Percentiles rank a stretch among this genome's conserved stretches.
phyloP scores from a whole-genome alignment of 2,329 filamentous ascomycete species.

The Scedosporium boydii region DNA sequence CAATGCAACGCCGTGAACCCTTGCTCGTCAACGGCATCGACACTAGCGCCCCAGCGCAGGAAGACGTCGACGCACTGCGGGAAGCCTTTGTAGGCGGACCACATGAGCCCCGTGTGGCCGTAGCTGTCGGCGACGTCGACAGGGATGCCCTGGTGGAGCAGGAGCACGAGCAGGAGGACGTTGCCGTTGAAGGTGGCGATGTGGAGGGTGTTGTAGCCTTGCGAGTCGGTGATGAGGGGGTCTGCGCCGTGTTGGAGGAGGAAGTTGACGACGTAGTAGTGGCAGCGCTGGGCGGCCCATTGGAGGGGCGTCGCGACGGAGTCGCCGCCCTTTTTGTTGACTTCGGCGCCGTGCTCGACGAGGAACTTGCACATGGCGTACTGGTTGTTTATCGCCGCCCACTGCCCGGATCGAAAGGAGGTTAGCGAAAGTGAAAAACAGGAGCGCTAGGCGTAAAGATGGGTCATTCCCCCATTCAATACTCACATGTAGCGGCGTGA shows the following conservation, averaged over 20 bases:
- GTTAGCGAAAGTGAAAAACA: not conserved
- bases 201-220: slow-evolving; percentile 97
- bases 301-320: slow-evolving; percentile 88
- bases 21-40: slow-evolving; percentile 81
- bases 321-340: slow-evolving; percentile 93
- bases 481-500: slow-evolving; percentile 87
- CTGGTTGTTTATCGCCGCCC: slow-evolving; percentile 98
- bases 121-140: slow-evolving; percentile 85
- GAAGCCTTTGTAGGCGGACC: slow-evolving; percentile 96
- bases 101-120: slow-evolving; percentile 94
- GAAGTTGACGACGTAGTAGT: slow-evolving; percentile 93
- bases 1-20: slow-evolving; percentile 94
- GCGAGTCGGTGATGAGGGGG: slow-evolving; percentile 81
- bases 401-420: slow-evolving; percentile 42
- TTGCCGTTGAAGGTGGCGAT: slow-evolving; percentile 97
- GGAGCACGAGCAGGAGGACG: slow-evolving; percentile 75
- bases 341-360: slow-evolving; percentile 72
- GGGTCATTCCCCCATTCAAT: not conserved
- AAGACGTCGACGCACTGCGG: slow-evolving; percentile 87
- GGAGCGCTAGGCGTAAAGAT: not conserved
- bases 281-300: slow-evolving; percentile 93
- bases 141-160: slow-evolving; percentile 90
- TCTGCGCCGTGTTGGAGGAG: slow-evolving; percentile 87
- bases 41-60: slow-evolving; percentile 88
- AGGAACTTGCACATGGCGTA: slow-evolving; percentile 96